These are phyloP conservation scores for Meyerozyma elateridarum DNA, from an alignment of 1,139 yeast genomes.

Conservation along the genomic window DNA sequence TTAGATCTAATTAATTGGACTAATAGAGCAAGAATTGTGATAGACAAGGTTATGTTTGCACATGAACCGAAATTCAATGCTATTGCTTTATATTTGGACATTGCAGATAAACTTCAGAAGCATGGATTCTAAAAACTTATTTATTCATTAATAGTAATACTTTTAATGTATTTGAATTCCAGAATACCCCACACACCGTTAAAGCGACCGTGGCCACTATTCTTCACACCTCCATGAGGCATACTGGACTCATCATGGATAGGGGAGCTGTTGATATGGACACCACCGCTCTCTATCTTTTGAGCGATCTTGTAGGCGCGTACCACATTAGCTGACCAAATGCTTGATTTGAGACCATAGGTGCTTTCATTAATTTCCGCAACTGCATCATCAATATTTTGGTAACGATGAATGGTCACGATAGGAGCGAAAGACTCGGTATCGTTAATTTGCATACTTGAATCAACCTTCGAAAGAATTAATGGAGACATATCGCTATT, in stretches of 20 bases:
- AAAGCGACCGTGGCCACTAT: slow-evolving; percentile 50
- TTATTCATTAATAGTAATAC: slow-evolving; percentile 25
- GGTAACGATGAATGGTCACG: slow-evolving; percentile 30
- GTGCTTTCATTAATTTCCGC: slow-evolving; percentile 23
- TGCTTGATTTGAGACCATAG: slow-evolving; percentile 50
- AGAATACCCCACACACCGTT: slow-evolving; percentile 48
- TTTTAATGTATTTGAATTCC: slow-evolving; percentile 37
- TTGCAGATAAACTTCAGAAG: slow-evolving; percentile 64
- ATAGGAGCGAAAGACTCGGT: slow-evolving; percentile 50
- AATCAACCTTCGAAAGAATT: slow-evolving; percentile 31
- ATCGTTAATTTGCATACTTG: slow-evolving; percentile 26
- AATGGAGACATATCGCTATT: slow-evolving; percentile 20
- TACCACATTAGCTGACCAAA: slow-evolving; percentile 47
- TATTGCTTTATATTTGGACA: slow-evolving; percentile 66
- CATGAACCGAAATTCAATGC: slow-evolving; percentile 56
- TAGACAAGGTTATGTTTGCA: slow-evolving; percentile 32
- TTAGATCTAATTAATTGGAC: slow-evolving; percentile 83
- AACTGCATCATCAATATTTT: slow-evolving; percentile 27
- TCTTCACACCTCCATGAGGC: slow-evolving; percentile 55
- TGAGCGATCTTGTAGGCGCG: slow-evolving; percentile 36
- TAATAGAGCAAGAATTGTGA: slow-evolving; percentile 40
- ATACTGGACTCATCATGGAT: slow-evolving; percentile 45
- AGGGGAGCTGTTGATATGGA: slow-evolving; percentile 48
- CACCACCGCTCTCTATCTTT: slow-evolving; percentile 41
- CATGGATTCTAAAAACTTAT: slow-evolving; percentile 47